These are phyloP conservation scores for Sisymbrium altissimum DNA, from an alignment of 345 rosid genomes.

Conservation along the genomic window DNA sequence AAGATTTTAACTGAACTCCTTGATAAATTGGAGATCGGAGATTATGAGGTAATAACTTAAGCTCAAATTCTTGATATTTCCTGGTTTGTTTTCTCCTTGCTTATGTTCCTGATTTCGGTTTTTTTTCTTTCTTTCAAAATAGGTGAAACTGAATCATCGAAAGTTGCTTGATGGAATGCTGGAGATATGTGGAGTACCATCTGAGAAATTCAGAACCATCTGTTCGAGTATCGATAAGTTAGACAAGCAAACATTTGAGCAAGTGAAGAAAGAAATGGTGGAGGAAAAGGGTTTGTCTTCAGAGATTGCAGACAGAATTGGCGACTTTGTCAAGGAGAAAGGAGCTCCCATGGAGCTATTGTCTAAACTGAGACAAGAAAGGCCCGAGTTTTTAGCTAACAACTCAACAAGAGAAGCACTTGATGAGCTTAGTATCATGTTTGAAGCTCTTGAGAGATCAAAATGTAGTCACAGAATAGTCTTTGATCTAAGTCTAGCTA, in stretches of 20 bases:
- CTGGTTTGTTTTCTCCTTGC: background rate
- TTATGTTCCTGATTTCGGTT: background rate
- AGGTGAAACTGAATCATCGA: constrained; percentile 89
- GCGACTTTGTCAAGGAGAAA: constrained; percentile 70
- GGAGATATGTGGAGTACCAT: constrained; percentile 93
- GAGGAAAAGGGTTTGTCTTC: constrained; percentile 79
- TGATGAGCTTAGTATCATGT: constrained; percentile 69
- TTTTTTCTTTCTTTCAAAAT: background rate
- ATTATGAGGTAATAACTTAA: constrained; percentile 58
- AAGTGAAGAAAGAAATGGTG: constrained; percentile 89
- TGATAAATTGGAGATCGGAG: constrained; percentile 74
- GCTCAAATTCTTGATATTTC: background rate
- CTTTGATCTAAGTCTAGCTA: constrained; percentile 94
- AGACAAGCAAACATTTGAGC: constrained; percentile 85
- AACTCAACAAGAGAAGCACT: constrained; percentile 60
- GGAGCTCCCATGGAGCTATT: constrained; percentile 66
- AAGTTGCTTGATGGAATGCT: constrained; percentile 92
- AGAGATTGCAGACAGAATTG: constrained; percentile 77
- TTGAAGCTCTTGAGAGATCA: constrained; percentile 78
- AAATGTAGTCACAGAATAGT: constrained; percentile 71
- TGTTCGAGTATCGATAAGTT: constrained; percentile 94
- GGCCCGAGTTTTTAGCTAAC: constrained; percentile 58
- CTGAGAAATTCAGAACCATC: constrained; percentile 85
- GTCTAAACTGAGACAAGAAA: constrained; percentile 53
- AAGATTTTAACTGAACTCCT: constrained; percentile 78